Percentiles rank a stretch among this genome's conserved stretches.
phyloP scores from a whole-genome alignment of 1,139 yeast species.

The Sugiyamaella grinbergsii region DNA sequence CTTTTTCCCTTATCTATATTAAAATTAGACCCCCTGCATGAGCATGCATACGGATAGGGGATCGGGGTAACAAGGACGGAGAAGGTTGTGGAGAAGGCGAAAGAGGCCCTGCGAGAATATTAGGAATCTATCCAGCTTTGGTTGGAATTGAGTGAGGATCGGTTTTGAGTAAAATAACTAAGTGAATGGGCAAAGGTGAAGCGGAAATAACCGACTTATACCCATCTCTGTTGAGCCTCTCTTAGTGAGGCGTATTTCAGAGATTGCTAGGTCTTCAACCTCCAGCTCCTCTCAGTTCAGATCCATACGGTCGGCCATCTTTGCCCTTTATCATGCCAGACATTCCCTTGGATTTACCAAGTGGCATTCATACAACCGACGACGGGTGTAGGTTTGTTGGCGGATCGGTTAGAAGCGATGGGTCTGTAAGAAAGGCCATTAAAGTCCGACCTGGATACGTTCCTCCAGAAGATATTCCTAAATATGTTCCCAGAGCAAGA shows the following conservation, averaged over 20 bases:
- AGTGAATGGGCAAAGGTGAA: too few relatives aligned
- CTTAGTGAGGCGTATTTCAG: too few relatives aligned
- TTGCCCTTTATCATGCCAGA: conserved; percentile 4
- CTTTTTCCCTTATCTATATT: not conserved
- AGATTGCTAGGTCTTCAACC: too few relatives aligned
- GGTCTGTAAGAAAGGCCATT: conserved; percentile 42
- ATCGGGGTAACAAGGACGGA: not conserved
- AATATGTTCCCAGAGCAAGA: conserved; percentile 37
- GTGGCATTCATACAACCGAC: conserved; percentile 26
- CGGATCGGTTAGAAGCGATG: conserved; percentile 45
- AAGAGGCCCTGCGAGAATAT: too few relatives aligned
- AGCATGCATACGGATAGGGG: conserved; percentile 7
- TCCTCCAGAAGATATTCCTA: conserved; percentile 45
- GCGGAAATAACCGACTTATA: too few relatives aligned
- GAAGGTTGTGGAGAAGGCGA: too few relatives aligned
- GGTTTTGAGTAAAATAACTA: too few relatives aligned
- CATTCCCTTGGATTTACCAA: conserved; percentile 3
- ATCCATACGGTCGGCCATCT: not conserved
- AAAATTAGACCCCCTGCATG: conserved; percentile 5
- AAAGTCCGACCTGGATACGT: conserved; percentile 46
- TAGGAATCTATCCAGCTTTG: too few relatives aligned
- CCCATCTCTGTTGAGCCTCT: too few relatives aligned
- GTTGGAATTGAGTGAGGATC: too few relatives aligned
- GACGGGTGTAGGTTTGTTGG: conserved; percentile 37
- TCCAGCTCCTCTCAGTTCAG: not conserved